Conservation (phyloP, 139 green algal species). For the Tetraselmis striata region DNA sequence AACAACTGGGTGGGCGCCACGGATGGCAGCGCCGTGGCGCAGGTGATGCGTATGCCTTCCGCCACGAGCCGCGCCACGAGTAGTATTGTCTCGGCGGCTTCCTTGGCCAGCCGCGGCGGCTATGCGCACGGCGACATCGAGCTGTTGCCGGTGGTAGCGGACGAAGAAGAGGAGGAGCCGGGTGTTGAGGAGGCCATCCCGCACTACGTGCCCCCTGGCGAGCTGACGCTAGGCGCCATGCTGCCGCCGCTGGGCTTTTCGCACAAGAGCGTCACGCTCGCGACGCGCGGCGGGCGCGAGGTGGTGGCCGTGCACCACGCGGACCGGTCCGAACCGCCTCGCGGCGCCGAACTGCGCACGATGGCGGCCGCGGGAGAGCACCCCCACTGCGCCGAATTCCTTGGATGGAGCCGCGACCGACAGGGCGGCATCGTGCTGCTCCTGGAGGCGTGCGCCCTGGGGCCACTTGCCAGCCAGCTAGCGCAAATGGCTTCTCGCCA, state of each 20-base stretch:
- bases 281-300: not conserved
- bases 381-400: not conserved
- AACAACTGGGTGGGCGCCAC: too few species aligned
- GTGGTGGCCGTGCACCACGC: not conserved
- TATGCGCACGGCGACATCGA: too few species aligned
- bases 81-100: too few species aligned
- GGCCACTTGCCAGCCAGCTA: not conserved
- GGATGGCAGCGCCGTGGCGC: too few species aligned
- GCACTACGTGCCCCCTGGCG: not conserved
- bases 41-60: too few species aligned
- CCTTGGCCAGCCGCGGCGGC: not conserved
- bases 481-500: not conserved
- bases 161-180: not conserved
- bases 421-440: not conserved
- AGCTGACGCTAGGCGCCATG: not conserved
- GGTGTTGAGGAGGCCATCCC: not conserved
- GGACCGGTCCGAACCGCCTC: not conserved
- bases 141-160: not conserved
- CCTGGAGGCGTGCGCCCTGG: not conserved
- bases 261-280: not conserved
- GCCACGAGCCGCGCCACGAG: too few species aligned
- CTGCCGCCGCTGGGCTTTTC: not conserved
- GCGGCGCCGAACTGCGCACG: not conserved
- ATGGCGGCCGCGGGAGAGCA: not conserved
- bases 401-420: not conserved